Conservation (phyloP, 2,329 filamentous ascomycete species). For the Diaporthe citrichinensis region DNA sequence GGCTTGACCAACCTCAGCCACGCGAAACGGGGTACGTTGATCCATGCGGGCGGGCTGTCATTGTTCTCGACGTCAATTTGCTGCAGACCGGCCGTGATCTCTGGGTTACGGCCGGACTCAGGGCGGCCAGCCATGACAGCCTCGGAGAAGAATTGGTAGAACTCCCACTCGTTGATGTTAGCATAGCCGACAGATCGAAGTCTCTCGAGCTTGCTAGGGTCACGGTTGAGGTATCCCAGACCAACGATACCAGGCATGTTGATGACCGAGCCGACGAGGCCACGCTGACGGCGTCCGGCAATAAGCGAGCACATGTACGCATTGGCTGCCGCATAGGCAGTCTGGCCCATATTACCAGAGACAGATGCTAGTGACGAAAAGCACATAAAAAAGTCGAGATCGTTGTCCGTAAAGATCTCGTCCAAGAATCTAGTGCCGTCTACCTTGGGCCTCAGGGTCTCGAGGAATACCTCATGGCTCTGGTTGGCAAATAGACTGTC, state of each 20-base stretch:
- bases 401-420: slow-evolving; percentile 43
- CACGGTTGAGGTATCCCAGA: slow-evolving; percentile 55
- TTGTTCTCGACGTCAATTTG: slow-evolving; percentile 7
- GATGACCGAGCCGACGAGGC: slow-evolving; percentile 55
- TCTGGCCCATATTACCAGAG: slow-evolving; percentile 52
- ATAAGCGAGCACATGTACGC: slow-evolving; percentile 54
- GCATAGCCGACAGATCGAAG: slow-evolving; percentile 32
- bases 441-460: slow-evolving; percentile 47
- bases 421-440: slow-evolving; percentile 46
- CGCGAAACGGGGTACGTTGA: slow-evolving; percentile 16
- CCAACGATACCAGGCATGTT: slow-evolving; percentile 56
- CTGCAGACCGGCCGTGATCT: slow-evolving; percentile 30
- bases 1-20: slow-evolving; percentile 21
- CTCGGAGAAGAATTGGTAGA: slow-evolving; percentile 59
- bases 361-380: slow-evolving; percentile 49
- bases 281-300: slow-evolving; percentile 52
- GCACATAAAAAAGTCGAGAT: slow-evolving; percentile 50
- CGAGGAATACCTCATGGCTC: slow-evolving; percentile 40
- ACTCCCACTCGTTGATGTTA: slow-evolving; percentile 52
- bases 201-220: slow-evolving; percentile 36
- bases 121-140: slow-evolving; percentile 49
- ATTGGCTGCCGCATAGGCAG: slow-evolving; percentile 60
- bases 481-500: slow-evolving; percentile 38
- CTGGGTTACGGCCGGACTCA: not conserved
- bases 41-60: slow-evolving; percentile 12